Conservation (phyloP, 257 asterid species). For the Salvia miltiorrhiza region DNA sequence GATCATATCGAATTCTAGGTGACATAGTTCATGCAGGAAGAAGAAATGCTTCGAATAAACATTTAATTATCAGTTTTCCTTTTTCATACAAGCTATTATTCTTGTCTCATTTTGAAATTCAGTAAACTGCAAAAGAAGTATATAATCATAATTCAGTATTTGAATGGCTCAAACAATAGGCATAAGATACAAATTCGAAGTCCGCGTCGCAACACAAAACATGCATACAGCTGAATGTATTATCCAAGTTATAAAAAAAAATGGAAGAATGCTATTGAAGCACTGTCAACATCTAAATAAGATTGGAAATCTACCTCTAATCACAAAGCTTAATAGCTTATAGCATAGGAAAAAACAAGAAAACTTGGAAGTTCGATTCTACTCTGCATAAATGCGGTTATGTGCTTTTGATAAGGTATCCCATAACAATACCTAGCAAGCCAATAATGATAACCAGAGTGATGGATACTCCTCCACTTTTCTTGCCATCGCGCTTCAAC, state of each 20-base stretch:
- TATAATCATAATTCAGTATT: too few relatives aligned
- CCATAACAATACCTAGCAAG: slow-evolving; percentile 47
- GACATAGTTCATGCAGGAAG: too few relatives aligned
- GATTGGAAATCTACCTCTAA: slow-evolving; percentile 22
- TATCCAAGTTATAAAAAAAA: not conserved
- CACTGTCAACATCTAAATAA: slow-evolving; percentile 1
- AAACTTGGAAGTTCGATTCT: not conserved
- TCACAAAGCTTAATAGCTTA: slow-evolving; percentile 12
- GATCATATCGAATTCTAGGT: not conserved
- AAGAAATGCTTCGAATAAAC: too few relatives aligned
- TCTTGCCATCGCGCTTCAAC: slow-evolving; percentile 42
- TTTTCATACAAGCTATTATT: too few relatives aligned
- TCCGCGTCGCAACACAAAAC: not conserved
- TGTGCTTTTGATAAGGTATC: slow-evolving; percentile 46
- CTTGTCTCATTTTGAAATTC: too few relatives aligned
- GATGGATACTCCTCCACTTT: slow-evolving; percentile 44
- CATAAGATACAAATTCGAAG: not conserved
- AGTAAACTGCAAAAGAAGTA: too few relatives aligned
- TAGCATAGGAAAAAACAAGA: slow-evolving; percentile 7
- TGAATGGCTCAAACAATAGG: not conserved
- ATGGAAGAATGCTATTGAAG: slow-evolving; percentile 24
- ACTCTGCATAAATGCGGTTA: slow-evolving; percentile 11
- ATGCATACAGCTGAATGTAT: slow-evolving; percentile 2
- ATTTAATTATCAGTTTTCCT: too few relatives aligned
- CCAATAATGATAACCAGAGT: slow-evolving; percentile 40